Evolutionary conservation across 2,329 filamentous ascomycete genomes (phyloP), one percentile per base, ranked within the genome.

Genomic region (Magnaporthiopsis poae): DNA sequence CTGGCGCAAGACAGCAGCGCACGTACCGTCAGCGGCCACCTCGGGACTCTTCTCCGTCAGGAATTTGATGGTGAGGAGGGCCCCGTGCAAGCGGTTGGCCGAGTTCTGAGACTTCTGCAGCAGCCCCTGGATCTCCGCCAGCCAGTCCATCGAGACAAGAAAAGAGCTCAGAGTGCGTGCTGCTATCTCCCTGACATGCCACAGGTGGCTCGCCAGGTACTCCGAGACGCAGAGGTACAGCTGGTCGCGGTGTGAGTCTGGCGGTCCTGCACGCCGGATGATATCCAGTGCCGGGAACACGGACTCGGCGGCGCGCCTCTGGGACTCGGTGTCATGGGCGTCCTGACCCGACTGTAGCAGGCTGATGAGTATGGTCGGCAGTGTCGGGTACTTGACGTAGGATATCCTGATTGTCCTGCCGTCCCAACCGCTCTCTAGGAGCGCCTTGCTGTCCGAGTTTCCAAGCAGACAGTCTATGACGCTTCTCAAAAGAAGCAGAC

Each of bases 261-360:
- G 90, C 0, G 90, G 86, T 0, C 86, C 85, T 13, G 88, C 88
- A 65, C 90, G 84, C 63, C 90, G 86, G 64, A 95, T 82, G 52
- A 96, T 90, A 71, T 94, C 90, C n/a, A 96, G 79, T 0, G 90
- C 90, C 0, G 91, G 91, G 72, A 95, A 94, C 2, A 94, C 89
- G 0, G 88, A 88, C 75, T 93, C 90, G 7, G 86, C 84, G 1
- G 82, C 74, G 12, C 73, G 72, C 33, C 75, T 72, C 60, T 75
- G 71, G 3, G 72, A 70, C 9, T 70, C 69, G 15, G 71, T 77
- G 65, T 80, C 76, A 67, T 81, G 77, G 27, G 56, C 56, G 8
- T 62, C 59, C n/a, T 56, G 64, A 3, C 81, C 83, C 2, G 81
- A 80, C 69, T 82, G 78, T 3, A 94, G 80, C 5, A 93, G 81